Base-by-base conservation (phyloP, 2,329 filamentous ascomycete genomes). In the Fusarium sp. region DNA sequence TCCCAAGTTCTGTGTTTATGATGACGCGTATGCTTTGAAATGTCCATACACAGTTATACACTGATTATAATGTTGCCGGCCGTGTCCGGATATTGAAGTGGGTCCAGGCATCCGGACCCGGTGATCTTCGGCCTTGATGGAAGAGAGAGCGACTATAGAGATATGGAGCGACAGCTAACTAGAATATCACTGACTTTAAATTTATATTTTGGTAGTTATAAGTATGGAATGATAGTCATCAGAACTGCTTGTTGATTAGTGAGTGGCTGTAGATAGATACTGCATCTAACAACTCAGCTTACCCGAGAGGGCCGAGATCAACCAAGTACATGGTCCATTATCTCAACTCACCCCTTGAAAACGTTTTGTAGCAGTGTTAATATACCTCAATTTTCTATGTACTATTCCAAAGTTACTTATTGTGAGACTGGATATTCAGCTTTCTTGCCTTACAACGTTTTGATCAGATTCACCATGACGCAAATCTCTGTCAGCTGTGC, bases 41-140 rank as follows among this genome's bases (percentile, higher is more conserved):
- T 6, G 1, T 38, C 24, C 10, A 25, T 19, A 25, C 32, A 4
- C 24, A 7, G 0, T n/a, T n/a, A 13, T 13, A 4, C 12, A 2
- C 10, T 15, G 4, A 22, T 43, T 26, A 31, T 1, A 8, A 43
- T 13, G 6, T 19, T 22, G n/a, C 52, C 61, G 61, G 51, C 39
- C 25, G n/a, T 32, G 15, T 34, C 51, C 61, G 61, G 61, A 32
- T 65, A 5, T 32, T 62, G 24, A 19, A 10, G 47, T 49, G 46
- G 42, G 31, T 48, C 31, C 13, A 22, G 8, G 6, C 4, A 3
- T 29, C 41, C 36, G 36, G 8, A 5, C 2, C 8, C n/a, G 25
- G 26, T 25, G 38, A 8, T 13, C 15, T 9, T 40, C 19, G 24
- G 22, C 10, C 15, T 7, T 9, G 19, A n/a, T 22, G n/a, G 31